Base-by-base conservation (phyloP, 106 monocot genomes). In the Gastrodia elata region DNA sequence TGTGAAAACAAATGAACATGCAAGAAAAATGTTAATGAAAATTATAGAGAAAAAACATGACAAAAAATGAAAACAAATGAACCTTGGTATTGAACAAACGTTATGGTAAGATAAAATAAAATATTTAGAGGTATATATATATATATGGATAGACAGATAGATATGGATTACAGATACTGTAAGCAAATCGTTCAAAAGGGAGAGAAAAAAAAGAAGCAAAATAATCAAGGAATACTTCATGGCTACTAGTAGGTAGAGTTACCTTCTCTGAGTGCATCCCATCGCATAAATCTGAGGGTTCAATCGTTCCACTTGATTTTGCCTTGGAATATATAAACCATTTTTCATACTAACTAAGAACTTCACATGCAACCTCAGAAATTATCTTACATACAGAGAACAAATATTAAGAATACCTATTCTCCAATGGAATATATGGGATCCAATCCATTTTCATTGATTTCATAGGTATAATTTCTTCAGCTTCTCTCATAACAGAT, bases 401-500 rank as follows among this genome's bases (percentile, higher is more conserved):
- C 6, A 39, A 39, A 80, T 4, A 6, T 77, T n/a, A 0, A 55
- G 65, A 25, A 73, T 79, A 93, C 98, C 98, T 81, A 41, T 87
- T 42, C 61, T 89, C 93, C 46, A 93, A 39, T 20, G 98, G 98
- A 80, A 99, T 85, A 74, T 99, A 99, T 39, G 98, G 93, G 33
- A 93, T 81, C 98, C 98, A 99, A 64, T 77, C 85, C 91, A 99
- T 91, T 79, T 99, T 93, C 98, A 99, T 99, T 65, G 84, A 77
- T 77, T 91, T 91, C 98, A 99, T 99, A 4, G 98, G 93, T 73
- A 93, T 73, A 71, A 99, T 94, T n/a, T 99, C 93, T 79, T 99
- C 98, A 3, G 83, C 84, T 38, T 85, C 91, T 72, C 89, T 85
- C 77, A 93, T 93, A 28, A 99, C 80, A 42, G 98, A 99, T 78